Conservation (phyloP, 1,284 basidiomycete genomes). For the Apiotrichum montevideense region DNA sequence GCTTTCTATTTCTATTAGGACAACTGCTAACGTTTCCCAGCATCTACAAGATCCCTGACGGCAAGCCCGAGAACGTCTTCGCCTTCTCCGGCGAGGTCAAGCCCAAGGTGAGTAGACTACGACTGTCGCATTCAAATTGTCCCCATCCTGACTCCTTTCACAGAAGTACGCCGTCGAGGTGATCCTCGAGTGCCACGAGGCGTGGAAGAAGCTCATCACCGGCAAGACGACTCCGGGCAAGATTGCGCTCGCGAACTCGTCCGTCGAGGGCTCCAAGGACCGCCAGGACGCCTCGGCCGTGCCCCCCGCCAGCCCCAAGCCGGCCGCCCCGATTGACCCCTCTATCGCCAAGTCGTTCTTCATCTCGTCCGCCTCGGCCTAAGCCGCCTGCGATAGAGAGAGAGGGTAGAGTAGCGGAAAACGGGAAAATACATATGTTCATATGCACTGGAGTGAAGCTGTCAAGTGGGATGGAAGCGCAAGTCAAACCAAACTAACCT, state of each 20-base stretch:
- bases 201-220: constrained; percentile 88
- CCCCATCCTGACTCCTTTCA: too few relatives aligned
- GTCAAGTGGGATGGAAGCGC: too few relatives aligned
- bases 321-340: constrained; percentile 78
- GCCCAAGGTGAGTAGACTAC: constrained; percentile 59
- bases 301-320: constrained; percentile 72
- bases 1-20: not conserved
- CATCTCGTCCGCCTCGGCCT: constrained; percentile 63
- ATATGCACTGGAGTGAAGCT: too few relatives aligned
- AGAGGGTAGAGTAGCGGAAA: too few relatives aligned
- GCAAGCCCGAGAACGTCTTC: constrained; percentile 98
- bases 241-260: constrained; percentile 62
- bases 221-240: constrained; percentile 67
- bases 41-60: constrained; percentile 96
- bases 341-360: constrained; percentile 60
- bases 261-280: constrained; percentile 68
- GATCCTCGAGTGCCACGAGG: constrained; percentile 97
- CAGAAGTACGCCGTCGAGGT: constrained; percentile 94
- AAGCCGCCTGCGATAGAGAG: constrained; percentile 1
- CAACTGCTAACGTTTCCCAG: constrained; percentile 55
- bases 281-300: constrained; percentile 60
- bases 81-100: constrained; percentile 99
- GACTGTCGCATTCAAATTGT: not conserved
- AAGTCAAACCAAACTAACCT: too few relatives aligned
- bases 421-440: too few relatives aligned